Percentiles rank a stretch among this genome's conserved stretches.
Conservation (phyloP, 768 basidiomycete genomes). For the Leucocoprinus birnbaumii region DNA sequence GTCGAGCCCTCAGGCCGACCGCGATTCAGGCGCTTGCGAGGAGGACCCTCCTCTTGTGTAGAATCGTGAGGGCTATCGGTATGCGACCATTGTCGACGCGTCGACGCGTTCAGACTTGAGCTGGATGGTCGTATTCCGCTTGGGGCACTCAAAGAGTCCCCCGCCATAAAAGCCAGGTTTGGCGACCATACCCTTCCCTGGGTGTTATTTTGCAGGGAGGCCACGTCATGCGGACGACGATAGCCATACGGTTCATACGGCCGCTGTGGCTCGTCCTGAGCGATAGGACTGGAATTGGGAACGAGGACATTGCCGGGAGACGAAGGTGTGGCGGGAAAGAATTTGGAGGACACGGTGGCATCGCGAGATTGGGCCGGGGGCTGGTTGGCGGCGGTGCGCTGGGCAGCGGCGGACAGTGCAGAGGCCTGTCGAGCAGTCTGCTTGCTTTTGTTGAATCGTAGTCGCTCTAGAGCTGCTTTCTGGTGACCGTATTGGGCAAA, state of each 20-base stretch:
- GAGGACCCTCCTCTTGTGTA: conserved; percentile 58
- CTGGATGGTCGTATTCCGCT: conserved; percentile 52
- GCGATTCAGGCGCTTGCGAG: conserved; percentile 67
- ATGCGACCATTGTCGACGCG: conserved; percentile 41
- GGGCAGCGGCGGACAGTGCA: conserved; percentile 19
- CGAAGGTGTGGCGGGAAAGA: conserved; percentile 46
- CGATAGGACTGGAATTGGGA: conserved; percentile 70
- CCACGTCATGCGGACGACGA: conserved; percentile 38
- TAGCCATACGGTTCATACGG: conserved; percentile 38
- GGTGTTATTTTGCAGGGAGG: conserved; percentile 34
- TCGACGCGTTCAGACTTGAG: conserved; percentile 46
- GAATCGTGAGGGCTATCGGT: conserved; percentile 34
- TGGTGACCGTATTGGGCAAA: conserved; percentile 24
- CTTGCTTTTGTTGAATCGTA: conserved; percentile 40
- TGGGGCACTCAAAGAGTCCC: conserved; percentile 57
- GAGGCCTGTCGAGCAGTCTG: conserved; percentile 25
- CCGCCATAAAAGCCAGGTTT: conserved; percentile 25
- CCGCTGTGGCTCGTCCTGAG: conserved; percentile 34
- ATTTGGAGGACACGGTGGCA: conserved; percentile 65
- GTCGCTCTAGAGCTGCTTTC: conserved; percentile 44
- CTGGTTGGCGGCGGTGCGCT: conserved; percentile 23
- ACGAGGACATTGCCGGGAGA: conserved; percentile 62
- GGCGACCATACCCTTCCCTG: conserved; percentile 35
- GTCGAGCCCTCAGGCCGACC: conserved; percentile 38
- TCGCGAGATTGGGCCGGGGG: conserved; percentile 74